phyloP scores from a whole-genome alignment of 768 basidiomycete species.

The Naganishia friedmannii region DNA sequence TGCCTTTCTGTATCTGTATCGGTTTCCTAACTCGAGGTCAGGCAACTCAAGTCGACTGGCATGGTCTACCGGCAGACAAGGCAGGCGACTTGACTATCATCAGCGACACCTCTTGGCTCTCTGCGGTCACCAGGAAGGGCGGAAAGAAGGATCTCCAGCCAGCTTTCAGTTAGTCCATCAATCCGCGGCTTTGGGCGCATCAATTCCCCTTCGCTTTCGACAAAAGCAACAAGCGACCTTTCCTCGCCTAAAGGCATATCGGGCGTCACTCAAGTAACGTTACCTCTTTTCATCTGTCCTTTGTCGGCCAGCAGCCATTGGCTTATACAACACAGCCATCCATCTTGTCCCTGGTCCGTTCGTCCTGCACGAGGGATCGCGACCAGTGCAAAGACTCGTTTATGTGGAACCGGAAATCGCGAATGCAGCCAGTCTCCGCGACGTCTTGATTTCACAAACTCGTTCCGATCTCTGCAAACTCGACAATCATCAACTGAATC shows the following conservation, averaged over 20 bases:
- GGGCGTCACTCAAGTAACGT: not conserved
- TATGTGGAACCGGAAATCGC: constrained; percentile 16
- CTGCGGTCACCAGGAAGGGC: not conserved
- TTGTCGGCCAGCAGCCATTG: not conserved
- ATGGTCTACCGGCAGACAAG: too few species aligned
- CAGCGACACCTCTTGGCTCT: not conserved
- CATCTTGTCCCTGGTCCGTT: not conserved
- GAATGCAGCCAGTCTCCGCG: constrained; percentile 20
- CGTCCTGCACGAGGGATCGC: not conserved
- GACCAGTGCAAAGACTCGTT: not conserved
- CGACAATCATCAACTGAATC: not conserved
- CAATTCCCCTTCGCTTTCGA: too few species aligned
- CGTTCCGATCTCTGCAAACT: not conserved
- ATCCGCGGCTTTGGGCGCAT: not conserved
- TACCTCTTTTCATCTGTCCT: not conserved
- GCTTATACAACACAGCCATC: not conserved
- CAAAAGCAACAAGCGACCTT: not conserved
- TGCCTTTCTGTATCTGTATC: too few species aligned
- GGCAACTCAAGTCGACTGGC: too few species aligned
- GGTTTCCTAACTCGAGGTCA: too few species aligned
- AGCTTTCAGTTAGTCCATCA: not conserved
- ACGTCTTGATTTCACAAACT: not conserved
- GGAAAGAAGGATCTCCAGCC: not conserved
- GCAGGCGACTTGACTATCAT: not conserved
- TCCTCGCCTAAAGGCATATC: constrained; percentile 1